Conservation (phyloP, 2,329 filamentous ascomycete genomes). For the Saccharata proteae region DNA sequence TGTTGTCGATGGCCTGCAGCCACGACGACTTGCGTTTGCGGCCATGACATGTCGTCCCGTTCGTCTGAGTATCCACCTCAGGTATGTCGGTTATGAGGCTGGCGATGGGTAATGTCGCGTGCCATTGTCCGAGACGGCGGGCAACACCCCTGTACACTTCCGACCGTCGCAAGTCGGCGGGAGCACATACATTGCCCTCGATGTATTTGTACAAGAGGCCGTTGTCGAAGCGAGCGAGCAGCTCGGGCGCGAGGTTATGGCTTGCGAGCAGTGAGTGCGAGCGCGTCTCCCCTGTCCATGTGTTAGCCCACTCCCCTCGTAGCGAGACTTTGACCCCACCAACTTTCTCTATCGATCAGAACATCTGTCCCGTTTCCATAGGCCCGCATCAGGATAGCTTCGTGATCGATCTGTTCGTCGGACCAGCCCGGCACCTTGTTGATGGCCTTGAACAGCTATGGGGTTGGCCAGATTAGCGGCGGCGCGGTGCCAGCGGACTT, state of each 20-base stretch:
- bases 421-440: conserved; percentile 58
- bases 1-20: conserved; percentile 22
- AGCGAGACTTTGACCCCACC: conserved; percentile 25
- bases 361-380: conserved; percentile 92
- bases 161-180: conserved; percentile 65
- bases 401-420: conserved; percentile 65
- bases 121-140: conserved; percentile 79
- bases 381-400: conserved; percentile 79
- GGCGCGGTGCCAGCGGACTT: conserved; percentile 1
- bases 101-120: conserved; percentile 54
- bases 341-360: conserved; percentile 88
- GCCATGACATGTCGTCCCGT: conserved; percentile 13
- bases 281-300: conserved; percentile 46
- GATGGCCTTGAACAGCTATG: conserved; percentile 59
- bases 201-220: conserved; percentile 93
- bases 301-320: no score
- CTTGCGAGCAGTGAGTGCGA: conserved; percentile 78
- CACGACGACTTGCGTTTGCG: conserved; percentile 22
- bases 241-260: conserved; percentile 68
- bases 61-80: background rate
- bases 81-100: conserved; percentile 30
- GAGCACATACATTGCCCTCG: conserved; percentile 64
- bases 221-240: conserved; percentile 88
- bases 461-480: conserved; percentile 4
- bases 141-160: conserved; percentile 75